Evolutionary conservation across 768 basidiomycete genomes (phyloP), one percentile per base, ranked within the genome.

Genomic region (Dentipellis sp.): DNA sequence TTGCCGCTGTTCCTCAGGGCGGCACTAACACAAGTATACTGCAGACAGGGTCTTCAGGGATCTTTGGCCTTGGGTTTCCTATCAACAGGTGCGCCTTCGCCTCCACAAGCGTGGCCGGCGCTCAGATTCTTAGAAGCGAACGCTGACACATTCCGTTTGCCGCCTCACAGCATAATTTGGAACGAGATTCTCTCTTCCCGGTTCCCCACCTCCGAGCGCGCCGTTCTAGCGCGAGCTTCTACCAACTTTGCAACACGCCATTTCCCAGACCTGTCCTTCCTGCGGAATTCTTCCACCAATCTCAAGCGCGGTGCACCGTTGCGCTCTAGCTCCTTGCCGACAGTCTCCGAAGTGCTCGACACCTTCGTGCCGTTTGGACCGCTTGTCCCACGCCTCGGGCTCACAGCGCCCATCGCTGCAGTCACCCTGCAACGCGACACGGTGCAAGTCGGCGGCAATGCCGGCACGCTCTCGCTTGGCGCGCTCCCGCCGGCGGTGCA

Each of bases 51-150:
- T 74, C 79, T 16, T 75, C 78, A 14, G 88, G 87, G 2, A 87
- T 90, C 42, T 75, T 90, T 55, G 88, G 88, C 0, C 72, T 89
- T 10, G 88, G 89, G 0, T 90, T 90, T 59, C 86, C 88, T 3
- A 65, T 79, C 12, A 84, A 84, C 59, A 88, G 86, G 86, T 85
- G 22, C 12, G 71, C 59, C 4, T 11, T 14, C 36, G 50, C 19
- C 16, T 54, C 23, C 10, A 46, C 38, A 12, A 11, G 16, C 46
- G 10, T 42, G 45, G 37, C 49, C 17, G n/a, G 29, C n/a, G 34
- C 35, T 23, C 11, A 36, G 14, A n/a, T 19, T 14, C 19, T 34
- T 22, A 16, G 23, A 10, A n/a, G n/a, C 29, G 29, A 29, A 29
- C 29, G 29, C 29, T 29, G 29, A 29, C 29, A 3, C 23, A 34